Evolutionary conservation across 805 yeast species (phyloP).

Genomic region (Saccharomycopsis capsularis): DNA sequence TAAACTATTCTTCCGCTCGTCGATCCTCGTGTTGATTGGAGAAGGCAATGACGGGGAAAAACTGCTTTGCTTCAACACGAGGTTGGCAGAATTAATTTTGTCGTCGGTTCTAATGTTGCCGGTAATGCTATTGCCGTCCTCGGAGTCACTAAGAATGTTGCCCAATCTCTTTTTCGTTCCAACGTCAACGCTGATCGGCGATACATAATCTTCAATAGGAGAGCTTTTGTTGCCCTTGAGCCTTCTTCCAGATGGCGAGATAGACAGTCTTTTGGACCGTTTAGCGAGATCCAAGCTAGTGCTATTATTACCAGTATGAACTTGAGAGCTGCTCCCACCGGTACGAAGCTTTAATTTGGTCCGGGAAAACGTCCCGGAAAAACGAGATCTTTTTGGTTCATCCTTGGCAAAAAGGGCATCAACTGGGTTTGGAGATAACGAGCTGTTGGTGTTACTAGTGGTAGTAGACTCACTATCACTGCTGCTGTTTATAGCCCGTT

Average conservation of each 20-base stretch:
- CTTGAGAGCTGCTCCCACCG: background rate
- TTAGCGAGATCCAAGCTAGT: background rate
- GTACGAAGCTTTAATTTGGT: constrained; percentile 2
- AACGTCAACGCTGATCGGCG: constrained; percentile 17
- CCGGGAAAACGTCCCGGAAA: constrained; percentile 2
- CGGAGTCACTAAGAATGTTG: constrained; percentile 16
- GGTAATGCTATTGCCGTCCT: constrained; percentile 11
- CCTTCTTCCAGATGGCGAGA: background rate
- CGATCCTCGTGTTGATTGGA: too few species aligned
- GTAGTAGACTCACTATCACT: too few species aligned
- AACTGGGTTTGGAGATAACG: constrained; percentile 13
- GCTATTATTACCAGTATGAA: background rate
- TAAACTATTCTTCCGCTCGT: too few species aligned
- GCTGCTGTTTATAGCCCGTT: background rate
- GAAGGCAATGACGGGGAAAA: too few species aligned
- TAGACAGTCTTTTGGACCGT: background rate
- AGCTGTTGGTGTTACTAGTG: background rate
- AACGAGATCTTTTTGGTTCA: constrained; percentile 9
- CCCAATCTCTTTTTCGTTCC: constrained; percentile 16
- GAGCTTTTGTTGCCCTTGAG: background rate
- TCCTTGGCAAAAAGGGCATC: constrained; percentile 14
- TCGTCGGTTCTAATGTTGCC: constrained; percentile 3
- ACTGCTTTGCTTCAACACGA: too few species aligned
- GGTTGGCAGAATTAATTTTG: background rate
- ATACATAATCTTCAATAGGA: background rate